Percentiles rank a stretch among this genome's conserved stretches.
Evolutionary conservation across 208 protist species (phyloP).

Genomic region (Leishmania martiniquensis): DNA sequence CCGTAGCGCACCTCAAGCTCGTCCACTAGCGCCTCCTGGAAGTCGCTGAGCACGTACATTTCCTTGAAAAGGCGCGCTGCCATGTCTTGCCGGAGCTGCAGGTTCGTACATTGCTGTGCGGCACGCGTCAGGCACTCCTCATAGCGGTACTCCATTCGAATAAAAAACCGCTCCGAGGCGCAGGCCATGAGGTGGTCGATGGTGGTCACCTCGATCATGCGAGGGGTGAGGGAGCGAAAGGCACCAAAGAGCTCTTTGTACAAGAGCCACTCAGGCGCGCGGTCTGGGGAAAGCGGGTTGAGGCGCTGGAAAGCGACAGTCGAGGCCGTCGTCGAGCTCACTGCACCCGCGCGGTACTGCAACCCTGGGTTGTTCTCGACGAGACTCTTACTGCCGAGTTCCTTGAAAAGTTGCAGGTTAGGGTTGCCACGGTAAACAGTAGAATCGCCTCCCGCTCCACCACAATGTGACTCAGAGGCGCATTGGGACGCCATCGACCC

Average conservation of each 20-base stretch:
- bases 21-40: constrained; percentile 85
- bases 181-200: constrained; percentile 86
- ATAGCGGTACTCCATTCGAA: constrained; percentile 78
- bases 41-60: constrained; percentile 76
- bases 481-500: neutral
- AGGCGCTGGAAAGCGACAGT: constrained; percentile 77
- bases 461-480: neutral
- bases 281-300: constrained; percentile 85
- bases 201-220: constrained; percentile 80
- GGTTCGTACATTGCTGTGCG: constrained; percentile 61
- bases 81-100: constrained; percentile 69
- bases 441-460: neutral
- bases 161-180: constrained; percentile 79
- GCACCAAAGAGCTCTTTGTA: constrained; percentile 81
- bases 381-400: constrained; percentile 41
- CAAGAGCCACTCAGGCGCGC: constrained; percentile 82
- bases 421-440: constrained; percentile 48
- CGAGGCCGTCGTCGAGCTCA: constrained; percentile 73
- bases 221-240: constrained; percentile 77
- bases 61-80: constrained; percentile 86
- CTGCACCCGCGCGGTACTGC: constrained; percentile 52
- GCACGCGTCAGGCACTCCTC: constrained; percentile 62
- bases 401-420: constrained; percentile 61
- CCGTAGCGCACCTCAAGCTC: constrained; percentile 87
- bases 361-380: constrained; percentile 34